Evolutionary conservation across 2,329 filamentous ascomycete species (phyloP).

Genomic region (Penicillium rolfsii): DNA sequence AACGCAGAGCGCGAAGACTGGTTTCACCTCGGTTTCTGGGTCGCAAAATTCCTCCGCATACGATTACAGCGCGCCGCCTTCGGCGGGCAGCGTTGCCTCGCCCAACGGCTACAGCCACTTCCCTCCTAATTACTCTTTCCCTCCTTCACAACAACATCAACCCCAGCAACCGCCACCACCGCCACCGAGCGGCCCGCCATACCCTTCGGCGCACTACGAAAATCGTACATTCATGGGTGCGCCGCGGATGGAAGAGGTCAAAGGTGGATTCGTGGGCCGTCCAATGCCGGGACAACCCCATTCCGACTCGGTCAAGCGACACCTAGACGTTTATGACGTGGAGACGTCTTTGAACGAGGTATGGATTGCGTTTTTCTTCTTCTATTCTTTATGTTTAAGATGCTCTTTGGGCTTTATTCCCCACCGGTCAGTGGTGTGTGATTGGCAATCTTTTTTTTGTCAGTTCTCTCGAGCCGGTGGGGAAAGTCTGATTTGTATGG

Average conservation of each 20-base stretch:
- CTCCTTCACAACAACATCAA: slow-evolving; percentile 34
- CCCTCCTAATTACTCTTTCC: slow-evolving; percentile 37
- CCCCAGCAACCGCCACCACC: slow-evolving; percentile 30
- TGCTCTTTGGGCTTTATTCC: neutral
- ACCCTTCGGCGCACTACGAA: slow-evolving; percentile 39
- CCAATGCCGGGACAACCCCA: slow-evolving; percentile 40
- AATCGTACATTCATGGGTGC: slow-evolving; percentile 35
- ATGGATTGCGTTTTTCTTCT: slow-evolving; percentile 24
- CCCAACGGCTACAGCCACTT: slow-evolving; percentile 44
- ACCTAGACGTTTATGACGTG: slow-evolving; percentile 65
- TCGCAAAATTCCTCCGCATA: slow-evolving; percentile 44
- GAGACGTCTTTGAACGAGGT: slow-evolving; percentile 55
- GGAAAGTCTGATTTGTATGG: neutral
- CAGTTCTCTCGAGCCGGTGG: neutral
- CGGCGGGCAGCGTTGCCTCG: slow-evolving; percentile 44
- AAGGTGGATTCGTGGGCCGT: slow-evolving; percentile 34
- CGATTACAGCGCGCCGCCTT: slow-evolving; percentile 44
- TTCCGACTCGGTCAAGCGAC: slow-evolving; percentile 61
- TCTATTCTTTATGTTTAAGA: neutral
- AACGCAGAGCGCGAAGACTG: slow-evolving; percentile 46
- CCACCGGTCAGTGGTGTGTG: slow-evolving; percentile 5
- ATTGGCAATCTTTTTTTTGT: neutral
- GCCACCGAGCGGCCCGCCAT: slow-evolving; percentile 34
- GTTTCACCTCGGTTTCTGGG: slow-evolving; percentile 41
- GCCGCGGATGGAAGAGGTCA: slow-evolving; percentile 42